Percentiles rank a stretch among this genome's conserved stretches.
Evolutionary conservation across 2,329 filamentous ascomycete species (phyloP).

Genomic region (Calonectria henricotiae): DNA sequence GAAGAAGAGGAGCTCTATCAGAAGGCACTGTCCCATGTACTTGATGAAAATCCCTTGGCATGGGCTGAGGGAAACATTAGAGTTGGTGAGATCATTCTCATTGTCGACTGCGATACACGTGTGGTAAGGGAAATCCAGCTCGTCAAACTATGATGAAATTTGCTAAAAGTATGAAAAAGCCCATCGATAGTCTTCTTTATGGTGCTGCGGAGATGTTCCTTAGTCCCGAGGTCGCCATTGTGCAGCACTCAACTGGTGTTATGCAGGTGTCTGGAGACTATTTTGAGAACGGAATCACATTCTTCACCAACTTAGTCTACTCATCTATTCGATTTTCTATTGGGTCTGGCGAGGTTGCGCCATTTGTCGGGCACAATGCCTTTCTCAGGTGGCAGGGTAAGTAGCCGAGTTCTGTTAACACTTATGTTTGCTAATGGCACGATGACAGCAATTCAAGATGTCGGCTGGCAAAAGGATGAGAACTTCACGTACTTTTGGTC

Average conservation of each 20-base stretch:
- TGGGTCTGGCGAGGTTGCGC: constrained; percentile 25
- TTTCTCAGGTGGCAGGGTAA: constrained; percentile 29
- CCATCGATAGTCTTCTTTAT: constrained; percentile 23
- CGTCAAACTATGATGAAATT: rapidly evolving
- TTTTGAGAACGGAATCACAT: constrained; percentile 32
- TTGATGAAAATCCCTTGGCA: constrained; percentile 62
- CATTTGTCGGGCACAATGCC: constrained; percentile 30
- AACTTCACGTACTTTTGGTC: constrained; percentile 26
- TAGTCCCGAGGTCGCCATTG: constrained; percentile 31
- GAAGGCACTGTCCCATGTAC: constrained; percentile 65
- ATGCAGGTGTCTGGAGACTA: constrained; percentile 33
- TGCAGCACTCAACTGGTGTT: constrained; percentile 29
- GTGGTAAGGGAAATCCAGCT: constrained; percentile 57
- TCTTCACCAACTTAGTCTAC: constrained; percentile 30
- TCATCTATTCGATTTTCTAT: constrained; percentile 31
- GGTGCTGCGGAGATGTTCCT: constrained; percentile 30
- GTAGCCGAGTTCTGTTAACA: not conserved
- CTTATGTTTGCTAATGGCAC: not conserved
- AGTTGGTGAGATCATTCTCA: constrained; percentile 44
- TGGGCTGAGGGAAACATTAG: constrained; percentile 29
- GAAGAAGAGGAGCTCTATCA: constrained; percentile 67
- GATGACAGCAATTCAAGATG: constrained; percentile 27
- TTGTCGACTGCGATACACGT: constrained; percentile 80
- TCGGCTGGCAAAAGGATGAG: constrained; percentile 8
- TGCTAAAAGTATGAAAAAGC: not conserved